Percentiles rank a stretch among this genome's conserved stretches.
These are phyloP conservation scores for Ascomycota sp. DNA, from an alignment of 2,329 filamentous ascomycete species.

Conservation along the genomic window DNA sequence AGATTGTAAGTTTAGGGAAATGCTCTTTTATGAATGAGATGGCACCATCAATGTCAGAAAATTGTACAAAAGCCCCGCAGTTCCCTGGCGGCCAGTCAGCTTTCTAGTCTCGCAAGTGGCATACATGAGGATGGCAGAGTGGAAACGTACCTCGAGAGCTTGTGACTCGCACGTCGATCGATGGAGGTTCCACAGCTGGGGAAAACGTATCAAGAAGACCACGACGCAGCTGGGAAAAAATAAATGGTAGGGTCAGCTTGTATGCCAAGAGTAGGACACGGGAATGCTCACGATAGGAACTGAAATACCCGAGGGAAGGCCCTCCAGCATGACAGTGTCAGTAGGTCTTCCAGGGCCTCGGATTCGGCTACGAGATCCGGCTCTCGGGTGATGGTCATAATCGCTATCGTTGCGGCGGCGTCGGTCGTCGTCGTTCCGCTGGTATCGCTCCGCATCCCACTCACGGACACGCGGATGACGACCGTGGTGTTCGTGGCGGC, in stretches of 20 bases:
- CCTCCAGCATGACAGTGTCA: constrained; percentile 34
- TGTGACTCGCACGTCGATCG: constrained; percentile 19
- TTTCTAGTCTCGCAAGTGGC: too few relatives aligned
- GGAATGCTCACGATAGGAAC: constrained; percentile 23
- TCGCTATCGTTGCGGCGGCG: constrained; percentile 3
- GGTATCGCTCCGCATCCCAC: constrained; percentile 5
- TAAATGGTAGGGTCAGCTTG: constrained; percentile 1
- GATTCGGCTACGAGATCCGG: constrained; percentile 14
- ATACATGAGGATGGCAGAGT: neutral
- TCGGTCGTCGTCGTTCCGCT: constrained; percentile 4
- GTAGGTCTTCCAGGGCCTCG: constrained; percentile 21
- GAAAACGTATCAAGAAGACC: constrained; percentile 13
- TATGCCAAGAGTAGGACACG: neutral
- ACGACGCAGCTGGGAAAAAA: constrained; percentile 13
- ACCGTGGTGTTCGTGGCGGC: too few relatives aligned
- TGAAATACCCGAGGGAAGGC: constrained; percentile 26
- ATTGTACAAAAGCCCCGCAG: constrained; percentile 21
- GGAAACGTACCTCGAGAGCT: constrained; percentile 12
- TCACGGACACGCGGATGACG: constrained; percentile 4
- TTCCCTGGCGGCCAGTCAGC: constrained; percentile 11
- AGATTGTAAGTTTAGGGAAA: constrained; percentile 18
- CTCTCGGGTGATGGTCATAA: constrained; percentile 4
- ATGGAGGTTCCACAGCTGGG: constrained; percentile 14
- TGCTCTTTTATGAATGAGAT: constrained; percentile 20
- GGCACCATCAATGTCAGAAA: constrained; percentile 18